These are phyloP conservation scores for Dissophora ornata DNA, from an alignment of 192 early-diverging fungal genomes.

Conservation along the genomic window DNA sequence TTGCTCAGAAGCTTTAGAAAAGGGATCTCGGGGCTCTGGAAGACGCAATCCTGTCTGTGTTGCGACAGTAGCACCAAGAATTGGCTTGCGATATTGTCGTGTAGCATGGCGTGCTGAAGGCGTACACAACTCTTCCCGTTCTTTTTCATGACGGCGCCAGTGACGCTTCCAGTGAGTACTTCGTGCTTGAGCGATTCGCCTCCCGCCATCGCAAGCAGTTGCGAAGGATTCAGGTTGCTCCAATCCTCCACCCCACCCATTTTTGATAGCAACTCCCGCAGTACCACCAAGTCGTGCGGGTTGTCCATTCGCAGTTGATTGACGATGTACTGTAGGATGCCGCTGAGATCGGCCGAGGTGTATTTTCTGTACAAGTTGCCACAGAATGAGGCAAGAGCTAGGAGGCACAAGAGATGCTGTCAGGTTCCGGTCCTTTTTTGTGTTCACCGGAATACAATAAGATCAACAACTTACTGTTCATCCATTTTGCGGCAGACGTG, in stretches of 20 bases:
- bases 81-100: conserved; percentile 62
- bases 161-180: conserved; percentile 60
- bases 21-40: conserved; percentile 43
- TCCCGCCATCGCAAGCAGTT: conserved; percentile 73
- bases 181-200: conserved; percentile 70
- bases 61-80: conserved; percentile 74
- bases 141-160: conserved; percentile 57
- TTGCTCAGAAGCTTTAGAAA: conserved; percentile 71
- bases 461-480: conserved; percentile 57
- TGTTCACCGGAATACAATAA: conserved; percentile 1
- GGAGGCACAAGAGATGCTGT: too few relatives aligned
- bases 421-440: too few relatives aligned
- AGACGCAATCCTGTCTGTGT: conserved; percentile 63
- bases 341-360: conserved; percentile 69
- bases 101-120: conserved; percentile 67
- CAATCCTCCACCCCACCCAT: conserved; percentile 79
- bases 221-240: conserved; percentile 60
- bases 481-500: conserved; percentile 68
- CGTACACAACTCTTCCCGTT: conserved; percentile 59
- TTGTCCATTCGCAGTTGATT: conserved; percentile 67
- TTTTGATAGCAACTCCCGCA: conserved; percentile 76
- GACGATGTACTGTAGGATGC: conserved; percentile 72
- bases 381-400: conserved; percentile 69
- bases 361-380: conserved; percentile 76
- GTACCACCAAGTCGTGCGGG: conserved; percentile 72